A percentile compares a stretch with the other conserved stretches of the same genome.
phyloP scores from a whole-genome alignment of 2,329 filamentous ascomycete species.

The Rutstroemia sp. region DNA sequence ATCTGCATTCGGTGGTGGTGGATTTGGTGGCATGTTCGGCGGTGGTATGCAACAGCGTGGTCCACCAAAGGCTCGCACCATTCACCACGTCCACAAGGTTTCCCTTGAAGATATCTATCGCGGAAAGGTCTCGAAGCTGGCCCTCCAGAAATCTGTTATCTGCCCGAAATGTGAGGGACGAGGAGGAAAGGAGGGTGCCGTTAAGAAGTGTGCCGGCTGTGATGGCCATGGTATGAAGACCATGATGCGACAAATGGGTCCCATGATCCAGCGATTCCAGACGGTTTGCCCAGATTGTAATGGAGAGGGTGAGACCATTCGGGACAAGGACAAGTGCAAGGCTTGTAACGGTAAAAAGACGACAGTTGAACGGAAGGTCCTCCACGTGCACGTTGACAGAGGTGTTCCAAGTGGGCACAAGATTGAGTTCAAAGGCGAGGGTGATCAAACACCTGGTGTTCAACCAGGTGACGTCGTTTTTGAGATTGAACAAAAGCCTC shows the following conservation, averaged over 20 bases:
- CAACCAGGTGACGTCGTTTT: slow-evolving; percentile 95
- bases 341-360: slow-evolving; percentile 97
- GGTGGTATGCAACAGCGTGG: slow-evolving; percentile 71
- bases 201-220: slow-evolving; percentile 85
- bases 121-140: slow-evolving; percentile 95
- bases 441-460: slow-evolving; percentile 89
- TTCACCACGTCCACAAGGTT: slow-evolving; percentile 97
- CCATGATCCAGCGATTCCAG: slow-evolving; percentile 99
- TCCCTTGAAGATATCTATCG: slow-evolving; percentile 96
- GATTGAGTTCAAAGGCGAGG: slow-evolving; percentile 94
- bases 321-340: slow-evolving; percentile 97
- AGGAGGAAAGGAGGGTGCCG: slow-evolving; percentile 95
- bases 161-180: slow-evolving; percentile 90
- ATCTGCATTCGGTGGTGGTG: slow-evolving; percentile 60
- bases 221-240: slow-evolving; percentile 98
- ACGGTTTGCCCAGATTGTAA: slow-evolving; percentile 98
- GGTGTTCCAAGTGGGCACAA: slow-evolving; percentile 92
- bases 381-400: slow-evolving; percentile 95
- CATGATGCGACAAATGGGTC: slow-evolving; percentile 99
- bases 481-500: slow-evolving; percentile 99
- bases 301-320: slow-evolving; percentile 93
- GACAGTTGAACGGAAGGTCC: slow-evolving; percentile 90
- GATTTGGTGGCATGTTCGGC: slow-evolving; percentile 70
- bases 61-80: slow-evolving; percentile 83
- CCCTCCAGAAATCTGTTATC: slow-evolving; percentile 94